Conservation (phyloP, 495 filamentous ascomycete genomes). For the Tuber microsphaerosporum region DNA sequence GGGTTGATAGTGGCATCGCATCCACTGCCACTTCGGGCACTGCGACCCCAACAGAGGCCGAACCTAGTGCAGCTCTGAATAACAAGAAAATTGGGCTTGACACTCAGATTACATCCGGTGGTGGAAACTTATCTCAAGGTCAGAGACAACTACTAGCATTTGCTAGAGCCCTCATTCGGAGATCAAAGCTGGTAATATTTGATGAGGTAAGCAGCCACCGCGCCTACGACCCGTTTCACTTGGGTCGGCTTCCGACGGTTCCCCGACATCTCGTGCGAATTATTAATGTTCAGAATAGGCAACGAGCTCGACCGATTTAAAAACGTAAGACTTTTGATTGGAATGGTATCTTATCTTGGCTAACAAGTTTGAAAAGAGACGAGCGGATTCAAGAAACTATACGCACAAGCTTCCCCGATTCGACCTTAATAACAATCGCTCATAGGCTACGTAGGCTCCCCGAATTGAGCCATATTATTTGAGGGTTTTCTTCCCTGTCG, state of each 20-base stretch:
- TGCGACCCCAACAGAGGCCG: conserved; percentile 1
- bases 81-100: conserved; percentile 34
- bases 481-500: not conserved
- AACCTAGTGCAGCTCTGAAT: conserved; percentile 1
- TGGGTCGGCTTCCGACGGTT: conserved; percentile 14
- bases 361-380: conserved; percentile 21
- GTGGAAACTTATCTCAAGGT: conserved; percentile 33
- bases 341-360: not conserved
- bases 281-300: conserved; percentile 14
- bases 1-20: conserved; percentile 8
- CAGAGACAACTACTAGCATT: conserved; percentile 35
- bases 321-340: conserved; percentile 24
- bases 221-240: not conserved
- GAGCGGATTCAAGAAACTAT: conserved; percentile 32
- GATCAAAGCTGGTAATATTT: conserved; percentile 34
- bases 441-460: conserved; percentile 23
- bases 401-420: conserved; percentile 28
- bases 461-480: not conserved
- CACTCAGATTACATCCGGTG: conserved; percentile 22
- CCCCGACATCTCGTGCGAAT: conserved; percentile 13
- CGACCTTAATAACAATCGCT: conserved; percentile 31
- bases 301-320: conserved; percentile 34
- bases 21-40: not conserved
- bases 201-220: conserved; percentile 24
- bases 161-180: conserved; percentile 29